A percentile compares a stretch with the other conserved stretches of the same genome.
These are phyloP conservation scores for Apiotrichum mycotoxinovorans DNA, from an alignment of 1,284 basidiomycete species.

Conservation along the genomic window DNA sequence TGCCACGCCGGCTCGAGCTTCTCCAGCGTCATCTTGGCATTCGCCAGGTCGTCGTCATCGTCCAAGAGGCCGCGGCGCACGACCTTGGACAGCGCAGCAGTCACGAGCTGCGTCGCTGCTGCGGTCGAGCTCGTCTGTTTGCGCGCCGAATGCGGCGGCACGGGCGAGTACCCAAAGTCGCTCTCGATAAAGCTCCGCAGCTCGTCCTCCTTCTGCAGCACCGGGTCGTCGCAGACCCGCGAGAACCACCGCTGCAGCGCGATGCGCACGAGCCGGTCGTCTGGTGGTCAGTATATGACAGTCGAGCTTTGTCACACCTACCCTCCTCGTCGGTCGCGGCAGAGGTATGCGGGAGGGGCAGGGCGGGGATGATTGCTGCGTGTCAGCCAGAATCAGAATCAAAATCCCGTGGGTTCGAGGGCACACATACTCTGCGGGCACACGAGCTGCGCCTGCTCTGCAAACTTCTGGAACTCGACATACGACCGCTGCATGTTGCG, in stretches of 20 bases:
- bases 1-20: slow-evolving; percentile 85
- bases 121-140: slow-evolving; percentile 58
- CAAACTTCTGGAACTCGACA: slow-evolving; percentile 84
- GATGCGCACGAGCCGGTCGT: slow-evolving; percentile 85
- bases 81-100: slow-evolving; percentile 47
- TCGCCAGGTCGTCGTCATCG: slow-evolving; percentile 64
- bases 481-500: slow-evolving; percentile 88
- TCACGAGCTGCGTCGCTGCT: slow-evolving; percentile 34
- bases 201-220: slow-evolving; percentile 82
- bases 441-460: slow-evolving; percentile 74
- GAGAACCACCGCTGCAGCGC: slow-evolving; percentile 90
- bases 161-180: slow-evolving; percentile 71
- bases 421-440: slow-evolving; percentile 66
- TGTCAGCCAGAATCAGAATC: slow-evolving; percentile 4
- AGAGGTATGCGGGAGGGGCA: slow-evolving; percentile 85
- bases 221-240: slow-evolving; percentile 80
- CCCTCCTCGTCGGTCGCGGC: slow-evolving; percentile 91
- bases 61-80: slow-evolving; percentile 49
- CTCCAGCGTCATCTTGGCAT: slow-evolving; percentile 83
- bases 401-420: background rate
- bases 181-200: slow-evolving; percentile 86
- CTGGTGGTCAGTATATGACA: slow-evolving; percentile 29
- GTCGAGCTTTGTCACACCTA: slow-evolving; percentile 19
- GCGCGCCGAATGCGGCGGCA: slow-evolving; percentile 56
- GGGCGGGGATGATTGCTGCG: slow-evolving; percentile 74